Evolutionary conservation across 805 yeast genomes (phyloP).

Genomic region (Saturnispora ahearnii): DNA sequence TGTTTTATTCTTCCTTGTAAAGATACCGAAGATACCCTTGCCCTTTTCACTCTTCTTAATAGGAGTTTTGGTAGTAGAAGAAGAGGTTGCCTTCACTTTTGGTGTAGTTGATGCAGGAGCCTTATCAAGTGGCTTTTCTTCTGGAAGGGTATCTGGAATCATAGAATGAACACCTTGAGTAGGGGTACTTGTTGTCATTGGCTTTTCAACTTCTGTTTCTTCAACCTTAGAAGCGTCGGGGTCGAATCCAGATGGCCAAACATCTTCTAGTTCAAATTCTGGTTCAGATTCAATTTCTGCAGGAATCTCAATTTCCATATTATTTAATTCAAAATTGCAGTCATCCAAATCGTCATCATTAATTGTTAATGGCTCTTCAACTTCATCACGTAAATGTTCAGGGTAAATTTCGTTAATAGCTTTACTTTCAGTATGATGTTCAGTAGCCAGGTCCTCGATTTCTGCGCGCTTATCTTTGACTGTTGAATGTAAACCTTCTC

Average conservation of each 20-base stretch:
- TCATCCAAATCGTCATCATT: constrained; percentile 25
- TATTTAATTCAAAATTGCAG: constrained; percentile 23
- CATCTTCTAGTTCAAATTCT: constrained; percentile 17
- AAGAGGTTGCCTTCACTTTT: constrained; percentile 6
- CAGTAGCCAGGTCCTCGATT: constrained; percentile 30
- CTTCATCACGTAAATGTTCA: constrained; percentile 38
- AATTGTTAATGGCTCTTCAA: constrained; percentile 18
- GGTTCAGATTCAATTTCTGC: constrained; percentile 22
- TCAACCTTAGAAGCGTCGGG: constrained; percentile 23
- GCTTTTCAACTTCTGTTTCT: constrained; percentile 25
- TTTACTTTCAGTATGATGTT: constrained; percentile 35
- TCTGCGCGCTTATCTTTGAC: constrained; percentile 30
- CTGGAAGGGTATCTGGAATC: background rate
- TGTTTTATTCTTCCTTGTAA: constrained; percentile 2
- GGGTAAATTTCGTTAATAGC: constrained; percentile 43
- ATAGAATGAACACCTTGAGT: constrained; percentile 12
- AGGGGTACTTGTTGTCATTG: constrained; percentile 12
- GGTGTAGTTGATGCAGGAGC: background rate
- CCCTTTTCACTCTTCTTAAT: constrained; percentile 8
- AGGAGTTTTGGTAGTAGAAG: constrained; percentile 9
- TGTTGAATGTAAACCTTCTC: constrained; percentile 33
- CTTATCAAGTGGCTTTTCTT: background rate
- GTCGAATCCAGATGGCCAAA: constrained; percentile 15
- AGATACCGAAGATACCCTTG: constrained; percentile 10
- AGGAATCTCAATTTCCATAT: constrained; percentile 19